Conservation (phyloP, 495 filamentous ascomycete species). For the Poronia punctata region DNA sequence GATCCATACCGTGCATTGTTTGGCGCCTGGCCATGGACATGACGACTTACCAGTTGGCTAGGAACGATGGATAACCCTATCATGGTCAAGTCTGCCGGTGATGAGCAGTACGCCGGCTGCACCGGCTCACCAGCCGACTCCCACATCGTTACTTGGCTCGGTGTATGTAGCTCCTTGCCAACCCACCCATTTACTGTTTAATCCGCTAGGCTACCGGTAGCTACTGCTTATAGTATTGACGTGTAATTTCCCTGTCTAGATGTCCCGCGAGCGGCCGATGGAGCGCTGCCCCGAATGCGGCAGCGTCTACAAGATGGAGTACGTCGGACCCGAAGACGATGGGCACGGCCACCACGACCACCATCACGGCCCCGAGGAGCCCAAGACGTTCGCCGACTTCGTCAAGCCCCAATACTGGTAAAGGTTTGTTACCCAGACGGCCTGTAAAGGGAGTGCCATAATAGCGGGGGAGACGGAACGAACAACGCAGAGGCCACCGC, state of each 20-base stretch:
- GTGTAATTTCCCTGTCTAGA: conserved; percentile 36
- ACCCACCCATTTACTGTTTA: neutral
- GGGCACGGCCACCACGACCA: conserved; percentile 47
- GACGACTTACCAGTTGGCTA: conserved; percentile 27
- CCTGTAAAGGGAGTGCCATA: neutral
- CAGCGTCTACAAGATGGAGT: conserved; percentile 92
- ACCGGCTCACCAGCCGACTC: conserved; percentile 90
- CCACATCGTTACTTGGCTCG: conserved; percentile 83
- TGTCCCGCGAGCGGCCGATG: conserved; percentile 81
- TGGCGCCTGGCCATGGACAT: neutral
- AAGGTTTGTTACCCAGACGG: neutral
- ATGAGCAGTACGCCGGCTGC: conserved; percentile 96
- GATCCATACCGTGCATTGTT: conserved; percentile 22
- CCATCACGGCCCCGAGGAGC: conserved; percentile 60
- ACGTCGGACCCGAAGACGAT: conserved; percentile 75
- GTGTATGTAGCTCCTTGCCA: conserved; percentile 47
- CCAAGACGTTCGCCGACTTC: conserved; percentile 89
- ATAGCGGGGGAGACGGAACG: conserved; percentile 6
- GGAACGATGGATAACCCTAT: conserved; percentile 90
- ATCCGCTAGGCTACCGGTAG: neutral
- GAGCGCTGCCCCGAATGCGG: conserved; percentile 96
- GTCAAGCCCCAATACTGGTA: conserved; percentile 90
- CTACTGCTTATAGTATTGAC: too few relatives aligned
- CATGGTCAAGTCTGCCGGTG: conserved; percentile 77
- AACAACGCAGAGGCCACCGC: neutral